Conservation (phyloP, 768 basidiomycete genomes). For the Lactarius sanguifluus region DNA sequence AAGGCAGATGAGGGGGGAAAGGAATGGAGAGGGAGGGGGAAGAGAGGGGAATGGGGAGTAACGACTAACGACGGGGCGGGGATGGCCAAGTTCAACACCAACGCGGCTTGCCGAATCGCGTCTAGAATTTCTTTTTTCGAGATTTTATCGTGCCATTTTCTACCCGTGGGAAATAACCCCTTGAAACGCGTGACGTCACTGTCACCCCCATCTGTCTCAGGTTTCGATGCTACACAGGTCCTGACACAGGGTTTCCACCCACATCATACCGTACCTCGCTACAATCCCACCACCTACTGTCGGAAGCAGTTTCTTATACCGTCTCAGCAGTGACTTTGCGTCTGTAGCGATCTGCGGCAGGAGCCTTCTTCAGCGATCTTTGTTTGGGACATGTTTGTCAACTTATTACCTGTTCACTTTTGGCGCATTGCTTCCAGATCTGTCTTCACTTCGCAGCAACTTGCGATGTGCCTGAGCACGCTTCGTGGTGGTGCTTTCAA, state of each 20-base stretch:
- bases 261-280: neutral
- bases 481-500: conserved; percentile 12
- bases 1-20: neutral
- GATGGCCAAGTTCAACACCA: neutral
- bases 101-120: conserved; percentile 9
- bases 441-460: conserved; percentile 22
- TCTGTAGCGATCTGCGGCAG: conserved; percentile 18
- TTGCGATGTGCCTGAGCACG: conserved; percentile 17
- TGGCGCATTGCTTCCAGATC: conserved; percentile 13
- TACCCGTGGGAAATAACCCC: conserved; percentile 1
- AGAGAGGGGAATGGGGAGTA: too few species aligned
- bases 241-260: neutral
- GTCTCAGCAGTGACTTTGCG: conserved; percentile 18
- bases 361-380: neutral
- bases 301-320: conserved; percentile 24
- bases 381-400: neutral
- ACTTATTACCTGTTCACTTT: conserved; percentile 24
- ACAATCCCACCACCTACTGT: neutral
- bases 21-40: neutral
- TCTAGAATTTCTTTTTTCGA: neutral
- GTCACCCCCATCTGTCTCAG: conserved; percentile 4
- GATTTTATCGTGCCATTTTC: neutral
- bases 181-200: conserved; percentile 16
- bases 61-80: too few species aligned
- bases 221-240: neutral